Percentiles rank a stretch among this genome's conserved stretches.
phyloP scores from a whole-genome alignment of 2,329 filamentous ascomycete genomes.

The Trichoderma simmonsii region DNA sequence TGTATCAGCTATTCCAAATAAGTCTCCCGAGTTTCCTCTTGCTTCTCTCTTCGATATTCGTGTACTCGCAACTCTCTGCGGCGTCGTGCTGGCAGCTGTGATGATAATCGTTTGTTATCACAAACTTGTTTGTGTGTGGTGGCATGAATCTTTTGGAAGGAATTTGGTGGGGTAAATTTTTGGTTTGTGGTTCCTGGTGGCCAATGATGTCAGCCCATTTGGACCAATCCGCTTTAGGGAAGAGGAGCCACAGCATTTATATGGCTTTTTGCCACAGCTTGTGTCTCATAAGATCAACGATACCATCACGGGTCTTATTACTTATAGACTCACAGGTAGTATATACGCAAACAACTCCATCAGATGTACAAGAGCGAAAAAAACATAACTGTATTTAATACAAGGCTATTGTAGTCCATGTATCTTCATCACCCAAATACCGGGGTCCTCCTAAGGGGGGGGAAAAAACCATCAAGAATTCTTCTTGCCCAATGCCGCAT shows the following conservation, averaged over 20 bases:
- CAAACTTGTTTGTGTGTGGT: slow-evolving; percentile 18
- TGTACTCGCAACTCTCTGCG: background rate
- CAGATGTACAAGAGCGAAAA: background rate
- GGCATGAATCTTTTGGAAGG: slow-evolving; percentile 23
- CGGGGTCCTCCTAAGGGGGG: background rate
- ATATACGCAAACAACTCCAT: background rate
- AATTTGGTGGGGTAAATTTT: slow-evolving; percentile 42
- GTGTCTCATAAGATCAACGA: background rate
- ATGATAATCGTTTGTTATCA: background rate
- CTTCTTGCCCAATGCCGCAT: background rate
- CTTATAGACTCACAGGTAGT: background rate
- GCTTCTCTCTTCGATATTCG: background rate
- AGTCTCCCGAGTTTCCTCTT: background rate
- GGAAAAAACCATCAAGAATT: background rate
- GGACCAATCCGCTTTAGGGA: slow-evolving; percentile 1
- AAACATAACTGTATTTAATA: background rate
- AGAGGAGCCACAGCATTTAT: background rate
- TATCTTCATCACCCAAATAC: background rate
- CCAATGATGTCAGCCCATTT: slow-evolving; percentile 34
- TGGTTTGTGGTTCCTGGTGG: slow-evolving; percentile 22
- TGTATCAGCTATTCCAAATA: background rate
- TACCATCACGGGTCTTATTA: background rate
- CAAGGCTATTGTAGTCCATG: background rate
- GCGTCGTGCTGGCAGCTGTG: background rate
- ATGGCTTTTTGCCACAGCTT: background rate